Base-by-base conservation (phyloP, 805 yeast species). In the Barnettozyma sp. region DNA sequence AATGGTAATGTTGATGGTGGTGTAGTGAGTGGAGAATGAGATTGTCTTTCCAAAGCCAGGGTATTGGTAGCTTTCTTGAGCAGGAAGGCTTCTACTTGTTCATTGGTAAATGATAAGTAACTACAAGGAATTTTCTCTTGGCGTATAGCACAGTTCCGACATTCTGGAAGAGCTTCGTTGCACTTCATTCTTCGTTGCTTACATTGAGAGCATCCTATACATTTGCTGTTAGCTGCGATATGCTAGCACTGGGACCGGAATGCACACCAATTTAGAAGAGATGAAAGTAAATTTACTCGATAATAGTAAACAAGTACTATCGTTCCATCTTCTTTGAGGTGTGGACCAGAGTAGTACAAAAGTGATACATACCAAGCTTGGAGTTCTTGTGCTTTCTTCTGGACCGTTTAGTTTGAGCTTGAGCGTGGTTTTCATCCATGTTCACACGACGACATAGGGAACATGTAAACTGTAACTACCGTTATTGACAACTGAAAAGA, bases 161-260 rank as follows among this genome's bases (percentile, higher is more conserved):
- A 70, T 33, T 65, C 62, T 0, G 76, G 76, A 13, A 70, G 56
- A 30, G 62, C 65, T 41, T 70, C 74, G 46, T 67, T 71, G 49
- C 76, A 70, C 42, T 70, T 70, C 51, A 70, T 70, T 26, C 76
- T 55, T 38, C 76, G 57, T 38, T 66, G 68, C 35, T 70, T 70
- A 45, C 76, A 70, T 16, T 73, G 71, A 3, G 68, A 63, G 42
- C 76, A 70, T 7, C 76, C 76, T 44, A 11, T 12, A 9, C 22
- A 22, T 5, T n/a, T n/a, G n/a, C n/a, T n/a, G n/a, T n/a, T n/a
- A n/a, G n/a, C n/a, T n/a, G n/a, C n/a, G n/a, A n/a, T n/a, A n/a
- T n/a, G n/a, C n/a, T n/a, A n/a, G n/a, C n/a, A n/a, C n/a, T n/a
- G n/a, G n/a, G n/a, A n/a, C n/a, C n/a, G n/a, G n/a, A n/a, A n/a